Conservation (phyloP, 371 early-diverging fungal genomes). For the Haplosporangium sp. region DNA sequence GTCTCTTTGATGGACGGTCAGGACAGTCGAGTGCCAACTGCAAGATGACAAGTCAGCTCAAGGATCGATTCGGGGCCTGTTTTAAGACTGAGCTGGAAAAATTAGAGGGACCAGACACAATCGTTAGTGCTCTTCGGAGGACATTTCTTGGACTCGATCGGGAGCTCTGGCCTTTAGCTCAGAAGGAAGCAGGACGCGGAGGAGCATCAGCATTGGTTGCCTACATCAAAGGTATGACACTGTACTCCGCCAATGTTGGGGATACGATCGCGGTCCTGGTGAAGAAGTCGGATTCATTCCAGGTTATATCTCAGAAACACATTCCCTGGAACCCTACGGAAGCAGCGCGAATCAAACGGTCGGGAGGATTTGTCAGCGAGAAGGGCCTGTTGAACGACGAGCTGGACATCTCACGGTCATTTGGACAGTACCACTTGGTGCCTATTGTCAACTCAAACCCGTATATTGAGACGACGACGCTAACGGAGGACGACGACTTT, state of each 20-base stretch:
- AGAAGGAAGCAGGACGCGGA: slow-evolving; percentile 63
- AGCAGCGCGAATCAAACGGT: slow-evolving; percentile 80
- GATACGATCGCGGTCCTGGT: slow-evolving; percentile 89
- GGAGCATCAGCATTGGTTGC: slow-evolving; percentile 83
- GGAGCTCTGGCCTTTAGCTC: slow-evolving; percentile 66
- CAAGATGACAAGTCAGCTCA: slow-evolving; percentile 72
- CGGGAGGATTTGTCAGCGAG: slow-evolving; percentile 85
- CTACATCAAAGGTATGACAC: slow-evolving; percentile 80
- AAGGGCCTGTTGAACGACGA: slow-evolving; percentile 82
- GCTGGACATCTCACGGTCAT: slow-evolving; percentile 80
- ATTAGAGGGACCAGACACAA: slow-evolving; percentile 61
- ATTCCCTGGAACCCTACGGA: slow-evolving; percentile 78
- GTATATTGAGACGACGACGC: slow-evolving; percentile 73
- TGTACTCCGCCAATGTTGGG: slow-evolving; percentile 94
- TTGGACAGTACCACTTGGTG: slow-evolving; percentile 87
- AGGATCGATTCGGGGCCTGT: slow-evolving; percentile 74
- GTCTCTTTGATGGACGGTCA: slow-evolving; percentile 84
- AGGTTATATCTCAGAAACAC: slow-evolving; percentile 82
- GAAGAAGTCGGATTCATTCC: slow-evolving; percentile 78
- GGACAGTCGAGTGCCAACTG: slow-evolving; percentile 65
- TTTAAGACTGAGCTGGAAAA: slow-evolving; percentile 81
- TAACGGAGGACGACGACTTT: slow-evolving; percentile 91
- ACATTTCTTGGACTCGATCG: slow-evolving; percentile 84
- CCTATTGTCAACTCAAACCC: slow-evolving; percentile 92
- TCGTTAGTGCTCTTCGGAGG: slow-evolving; percentile 73